Conservation (phyloP, 495 filamentous ascomycete genomes). For the Physcia stellaris region DNA sequence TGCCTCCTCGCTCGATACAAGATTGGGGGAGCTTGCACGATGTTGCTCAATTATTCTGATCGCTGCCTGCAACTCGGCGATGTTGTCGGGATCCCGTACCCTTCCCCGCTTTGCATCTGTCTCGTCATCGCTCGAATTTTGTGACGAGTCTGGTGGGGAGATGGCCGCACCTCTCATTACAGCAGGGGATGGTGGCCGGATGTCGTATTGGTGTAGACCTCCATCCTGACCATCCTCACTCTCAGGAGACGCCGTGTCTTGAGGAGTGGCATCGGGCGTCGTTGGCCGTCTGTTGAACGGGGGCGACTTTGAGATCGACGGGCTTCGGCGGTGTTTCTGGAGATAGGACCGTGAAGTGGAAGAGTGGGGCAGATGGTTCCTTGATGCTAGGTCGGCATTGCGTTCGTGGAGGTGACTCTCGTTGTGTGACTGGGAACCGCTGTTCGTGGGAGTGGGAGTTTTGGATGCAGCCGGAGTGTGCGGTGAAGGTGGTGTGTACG, state of each 20-base stretch:
- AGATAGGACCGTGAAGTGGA: slow-evolving; percentile 71
- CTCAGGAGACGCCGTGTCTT: slow-evolving; percentile 27
- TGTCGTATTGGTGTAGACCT: slow-evolving; percentile 59
- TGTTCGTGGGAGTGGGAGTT: slow-evolving; percentile 20
- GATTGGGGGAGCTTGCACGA: slow-evolving; percentile 45
- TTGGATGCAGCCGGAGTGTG: slow-evolving; percentile 50
- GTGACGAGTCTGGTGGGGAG: slow-evolving; percentile 30
- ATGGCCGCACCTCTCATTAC: background rate
- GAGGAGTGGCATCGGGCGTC: too few species aligned
- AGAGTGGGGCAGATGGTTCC: slow-evolving; percentile 53
- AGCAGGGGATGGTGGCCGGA: slow-evolving; percentile 41
- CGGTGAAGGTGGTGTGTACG: slow-evolving; percentile 72
- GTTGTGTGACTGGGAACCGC: slow-evolving; percentile 10
- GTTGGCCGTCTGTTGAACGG: too few species aligned
- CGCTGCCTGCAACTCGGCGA: slow-evolving; percentile 71
- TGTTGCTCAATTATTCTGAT: slow-evolving; percentile 65
- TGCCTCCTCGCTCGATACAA: slow-evolving; percentile 23
- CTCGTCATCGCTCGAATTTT: slow-evolving; percentile 69
- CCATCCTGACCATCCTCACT: slow-evolving; percentile 49
- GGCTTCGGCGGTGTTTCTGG: slow-evolving; percentile 50
- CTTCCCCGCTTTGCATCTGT: slow-evolving; percentile 30
- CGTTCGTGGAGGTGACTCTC: slow-evolving; percentile 13
- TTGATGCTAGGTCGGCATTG: slow-evolving; percentile 22
- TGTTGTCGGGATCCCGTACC: slow-evolving; percentile 43
- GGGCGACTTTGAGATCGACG: slow-evolving; percentile 36